Evolutionary conservation across 1,284 basidiomycete species (phyloP), one percentile per base, ranked within the genome.

Genomic region (Malassezia caprae): DNA sequence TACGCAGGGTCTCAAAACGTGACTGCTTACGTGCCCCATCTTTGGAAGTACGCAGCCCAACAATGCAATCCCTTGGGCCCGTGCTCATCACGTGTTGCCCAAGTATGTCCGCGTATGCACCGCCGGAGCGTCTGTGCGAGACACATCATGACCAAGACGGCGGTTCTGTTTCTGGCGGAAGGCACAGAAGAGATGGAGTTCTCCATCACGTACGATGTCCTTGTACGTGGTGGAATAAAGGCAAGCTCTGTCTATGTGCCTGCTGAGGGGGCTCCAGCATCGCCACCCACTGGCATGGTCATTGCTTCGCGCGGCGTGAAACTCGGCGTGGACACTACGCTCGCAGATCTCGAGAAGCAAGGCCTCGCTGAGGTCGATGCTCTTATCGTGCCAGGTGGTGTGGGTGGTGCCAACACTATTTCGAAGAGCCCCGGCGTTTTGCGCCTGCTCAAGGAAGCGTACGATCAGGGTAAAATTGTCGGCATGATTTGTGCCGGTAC

Each of bases 351-450:
- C 1, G 60, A 61, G 2, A 53, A 50, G 19, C 53, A 15, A 51
- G 48, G 63, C 82, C 49, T 79, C n/a, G 17, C 4, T 17, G 4
- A 17, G 5, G 86, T 80, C 59, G 85, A 88, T 63, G 79, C 82
- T 0, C 67, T 88, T 12, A 77, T 90, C 47, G 81, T 90, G 31
- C 88, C 88, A 0, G 88, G 88, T 3, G 88, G 88, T 1, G 82
- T 83, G 0, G 83, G 83, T 67, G 88, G 88, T 12, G 86, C 88
- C 0, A 82, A 86, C 54, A 86, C 82, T 0, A 82, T 90, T 46
- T 81, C 84, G 3, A 75, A 76, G 30, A 82, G 80, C 59, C 63
- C 75, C 19, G 77, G 76, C 4, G 85, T 90, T 1, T 84, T 87
- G 69, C 74, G 77, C 0, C 78, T 88, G 12, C 79, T 90, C 11